These are phyloP conservation scores for Physaria fendleri DNA, from an alignment of 345 rosid species.

Conservation along the genomic window DNA sequence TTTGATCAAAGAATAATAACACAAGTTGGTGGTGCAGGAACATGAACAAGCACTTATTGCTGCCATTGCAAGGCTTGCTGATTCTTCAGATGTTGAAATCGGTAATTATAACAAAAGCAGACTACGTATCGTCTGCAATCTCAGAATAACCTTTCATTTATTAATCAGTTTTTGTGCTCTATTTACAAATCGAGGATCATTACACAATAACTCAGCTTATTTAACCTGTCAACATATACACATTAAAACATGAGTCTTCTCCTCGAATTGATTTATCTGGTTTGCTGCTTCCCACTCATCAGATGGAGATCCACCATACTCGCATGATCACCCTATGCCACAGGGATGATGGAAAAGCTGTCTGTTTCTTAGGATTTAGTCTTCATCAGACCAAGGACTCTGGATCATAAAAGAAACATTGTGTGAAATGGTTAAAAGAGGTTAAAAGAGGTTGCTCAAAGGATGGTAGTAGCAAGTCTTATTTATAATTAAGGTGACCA, in stretches of 20 bases:
- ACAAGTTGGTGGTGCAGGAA: constrained; percentile 52
- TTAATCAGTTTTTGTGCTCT: background rate
- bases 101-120: constrained; percentile 54
- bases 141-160: background rate
- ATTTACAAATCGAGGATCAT: background rate
- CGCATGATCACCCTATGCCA: constrained; percentile 22
- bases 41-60: constrained; percentile 89
- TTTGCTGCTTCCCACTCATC: background rate
- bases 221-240: background rate
- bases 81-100: constrained; percentile 89
- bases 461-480: no score
- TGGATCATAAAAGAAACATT: background rate
- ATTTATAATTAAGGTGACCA: background rate
- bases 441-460: no score
- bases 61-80: constrained; percentile 88
- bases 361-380: background rate
- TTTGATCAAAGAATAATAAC: background rate
- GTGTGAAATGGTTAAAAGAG: background rate
- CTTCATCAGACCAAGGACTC: constrained; percentile 1
- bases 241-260: background rate
- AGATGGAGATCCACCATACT: constrained; percentile 34
- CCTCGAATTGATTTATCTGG: background rate
- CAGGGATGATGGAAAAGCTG: constrained; percentile 17
- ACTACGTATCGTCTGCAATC: constrained; percentile 7
- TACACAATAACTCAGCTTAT: background rate